Evolutionary conservation across 352 stramenopile species (phyloP), one percentile per base, ranked within the genome.

Genomic region (Phytophthora pseudosyringae): DNA sequence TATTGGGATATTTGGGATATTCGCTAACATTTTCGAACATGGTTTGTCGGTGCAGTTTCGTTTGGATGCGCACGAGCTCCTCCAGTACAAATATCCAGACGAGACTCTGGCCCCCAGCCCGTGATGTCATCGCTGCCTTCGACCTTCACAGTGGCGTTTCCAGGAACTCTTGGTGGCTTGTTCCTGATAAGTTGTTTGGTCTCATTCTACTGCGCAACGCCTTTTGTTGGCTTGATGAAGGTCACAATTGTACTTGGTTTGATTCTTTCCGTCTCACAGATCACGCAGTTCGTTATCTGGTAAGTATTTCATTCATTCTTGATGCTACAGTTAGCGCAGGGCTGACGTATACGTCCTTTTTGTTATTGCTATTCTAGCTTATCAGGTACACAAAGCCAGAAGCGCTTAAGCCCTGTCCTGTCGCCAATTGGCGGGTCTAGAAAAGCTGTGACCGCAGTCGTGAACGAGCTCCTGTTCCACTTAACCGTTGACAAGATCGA

Each of bases 181-280:
- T 95, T 93, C 41, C 53, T 95, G 31, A 69, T 94, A 28, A 93
- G 85, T 61, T 92, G 82, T 21, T 49, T 91, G 21, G 67, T 95
- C 9, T 89, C 87, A 28, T 78, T 93, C 56, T 91, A 82, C 64
- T 90, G 80, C 52, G 78, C 78, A 15, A 72, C 80, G 33, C 80
- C 85, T 26, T 94, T 93, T 47, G 81, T 89, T 67, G 85, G 83
- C 2, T 67, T 95, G 47, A 95, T 94, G 87, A 87, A 95, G 69
- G 80, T 95, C 57, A 95, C 87, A 10, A 91, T 93, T 16, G 75
- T 93, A n/a, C 77, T 95, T 5, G 87, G 87, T 32, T 79, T 90
- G 16, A 53, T 92, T 33, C 65, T 94, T n/a, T 90, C 87, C 0
- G 39, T 93, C 39, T 94, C 87, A 7, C 85, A 92, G 69, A 87